Evolutionary conservation across 306 rosid species (phyloP), one percentile per base, ranked within the genome.

Genomic region (Corylus avellana): DNA sequence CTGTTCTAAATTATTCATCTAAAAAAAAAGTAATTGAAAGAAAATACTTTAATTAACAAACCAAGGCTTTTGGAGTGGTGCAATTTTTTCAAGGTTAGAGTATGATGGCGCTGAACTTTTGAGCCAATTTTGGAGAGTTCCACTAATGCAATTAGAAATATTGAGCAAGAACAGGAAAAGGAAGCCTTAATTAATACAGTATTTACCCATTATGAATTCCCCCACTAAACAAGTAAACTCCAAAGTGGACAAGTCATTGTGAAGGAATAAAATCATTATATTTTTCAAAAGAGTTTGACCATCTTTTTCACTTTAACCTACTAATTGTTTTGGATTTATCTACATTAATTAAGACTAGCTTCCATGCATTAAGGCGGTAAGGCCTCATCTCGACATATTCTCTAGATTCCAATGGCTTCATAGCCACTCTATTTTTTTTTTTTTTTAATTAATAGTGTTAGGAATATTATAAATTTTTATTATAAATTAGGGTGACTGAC

Each of bases 271-370:
- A 10, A 68, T 68, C 72, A 68, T 42, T 42, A 68, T 9, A 17
- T 12, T 42, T 68, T 42, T 68, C 29, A 68, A 68, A 42, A 42
- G 50, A 68, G 25, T 44, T 68, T 68, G 72, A 68, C 29, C 29
- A 68, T 42, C 72, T 12, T 44, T 68, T 42, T 42, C 72, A 2
- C n/a, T 10, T 42, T 10, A 3, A 42, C 27, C n/a, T 13, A n/a
- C 8, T 42, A 68, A 17, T 14, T 67, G 16, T 68, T 68, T 68
- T 68, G 51, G 51, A 68, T n/a, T 18, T 68, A 18, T 68, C 51
- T 17, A 49, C 53, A 49, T 49, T 12, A 49, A 49, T 49, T 12
- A 49, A 49, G 53, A 3, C 53, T 32, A 32, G 35, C 35, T 49
- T 49, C 53, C 53, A 12, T 2, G 12, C 11, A 9, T 49, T 11